Conservation (phyloP, 2,329 filamentous ascomycete species). For the Apiospora arundinis region DNA sequence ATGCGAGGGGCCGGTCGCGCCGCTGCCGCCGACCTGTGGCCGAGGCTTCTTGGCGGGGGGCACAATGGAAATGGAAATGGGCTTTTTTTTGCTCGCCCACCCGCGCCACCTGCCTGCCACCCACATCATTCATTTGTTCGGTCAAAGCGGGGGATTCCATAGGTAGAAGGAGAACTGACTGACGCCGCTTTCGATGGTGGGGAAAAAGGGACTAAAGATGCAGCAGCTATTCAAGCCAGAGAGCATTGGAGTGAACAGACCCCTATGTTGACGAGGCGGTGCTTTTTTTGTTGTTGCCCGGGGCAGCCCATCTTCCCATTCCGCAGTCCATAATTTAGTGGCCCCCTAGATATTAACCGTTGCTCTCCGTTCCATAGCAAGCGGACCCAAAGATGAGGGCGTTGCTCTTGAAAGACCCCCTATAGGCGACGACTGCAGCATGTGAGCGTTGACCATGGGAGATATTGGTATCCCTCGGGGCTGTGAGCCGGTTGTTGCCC, state of each 20-base stretch:
- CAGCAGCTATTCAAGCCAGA: no score
- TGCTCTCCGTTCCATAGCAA: not conserved
- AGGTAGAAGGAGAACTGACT: not conserved
- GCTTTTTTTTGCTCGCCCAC: not conserved
- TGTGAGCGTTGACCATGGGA: no score
- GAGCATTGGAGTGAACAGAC: not conserved
- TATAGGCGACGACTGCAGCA: no score
- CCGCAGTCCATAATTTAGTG: not conserved
- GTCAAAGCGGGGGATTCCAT: slow-evolving; percentile 1
- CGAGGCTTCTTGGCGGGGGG: not conserved
- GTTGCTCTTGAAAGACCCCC: not conserved
- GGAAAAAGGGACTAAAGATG: no score
- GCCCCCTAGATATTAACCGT: not conserved
- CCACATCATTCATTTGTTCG: not conserved
- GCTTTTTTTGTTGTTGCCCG: not conserved
- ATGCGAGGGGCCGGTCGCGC: not conserved
- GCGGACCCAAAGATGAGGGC: not conserved
- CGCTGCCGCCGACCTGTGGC: not conserved
- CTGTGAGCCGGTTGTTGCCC: not conserved
- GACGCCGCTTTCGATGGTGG: not conserved
- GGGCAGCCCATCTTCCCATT: not conserved
- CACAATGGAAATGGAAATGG: no score
- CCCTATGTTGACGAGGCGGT: not conserved
- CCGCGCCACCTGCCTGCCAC: not conserved
- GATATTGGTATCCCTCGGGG: not conserved